phyloP scores from a whole-genome alignment of 768 basidiomycete species.

The Suillus ampliporus region DNA sequence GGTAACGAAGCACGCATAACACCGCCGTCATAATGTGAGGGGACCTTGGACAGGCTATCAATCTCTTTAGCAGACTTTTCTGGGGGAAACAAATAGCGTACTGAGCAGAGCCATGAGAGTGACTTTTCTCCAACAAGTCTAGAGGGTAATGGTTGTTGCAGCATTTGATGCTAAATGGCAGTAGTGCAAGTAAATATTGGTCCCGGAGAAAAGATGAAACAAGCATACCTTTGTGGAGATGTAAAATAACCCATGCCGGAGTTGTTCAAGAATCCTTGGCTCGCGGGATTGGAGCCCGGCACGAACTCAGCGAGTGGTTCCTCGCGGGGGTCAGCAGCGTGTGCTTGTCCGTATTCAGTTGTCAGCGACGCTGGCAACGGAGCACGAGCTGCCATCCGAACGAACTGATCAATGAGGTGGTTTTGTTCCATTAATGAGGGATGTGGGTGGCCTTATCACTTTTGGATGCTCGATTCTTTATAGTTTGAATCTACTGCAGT shows the following conservation, averaged over 20 bases:
- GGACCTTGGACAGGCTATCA: neutral
- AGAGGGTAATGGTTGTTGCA: neutral
- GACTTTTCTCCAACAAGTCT: neutral
- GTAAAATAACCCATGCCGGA: neutral
- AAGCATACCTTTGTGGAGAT: neutral
- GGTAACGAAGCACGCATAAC: neutral
- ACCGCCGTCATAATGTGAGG: neutral
- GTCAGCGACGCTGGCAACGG: neutral
- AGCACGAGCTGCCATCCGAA: neutral
- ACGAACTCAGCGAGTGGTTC: neutral
- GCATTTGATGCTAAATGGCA: neutral
- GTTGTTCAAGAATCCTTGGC: neutral
- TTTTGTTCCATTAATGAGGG: neutral
- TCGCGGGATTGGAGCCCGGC: neutral
- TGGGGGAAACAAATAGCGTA: neutral
- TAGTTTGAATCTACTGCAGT: neutral
- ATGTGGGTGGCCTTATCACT: no score
- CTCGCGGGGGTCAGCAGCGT: neutral
- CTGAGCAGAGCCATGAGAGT: neutral
- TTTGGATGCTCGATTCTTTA: neutral
- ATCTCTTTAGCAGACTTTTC: neutral
- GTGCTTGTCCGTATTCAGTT: neutral
- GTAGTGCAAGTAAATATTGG: neutral
- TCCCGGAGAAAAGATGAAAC: neutral
- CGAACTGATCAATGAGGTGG: neutral